These are phyloP conservation scores for Diaporthe citrichinensis DNA, from an alignment of 2,329 filamentous ascomycete species.

Conservation along the genomic window DNA sequence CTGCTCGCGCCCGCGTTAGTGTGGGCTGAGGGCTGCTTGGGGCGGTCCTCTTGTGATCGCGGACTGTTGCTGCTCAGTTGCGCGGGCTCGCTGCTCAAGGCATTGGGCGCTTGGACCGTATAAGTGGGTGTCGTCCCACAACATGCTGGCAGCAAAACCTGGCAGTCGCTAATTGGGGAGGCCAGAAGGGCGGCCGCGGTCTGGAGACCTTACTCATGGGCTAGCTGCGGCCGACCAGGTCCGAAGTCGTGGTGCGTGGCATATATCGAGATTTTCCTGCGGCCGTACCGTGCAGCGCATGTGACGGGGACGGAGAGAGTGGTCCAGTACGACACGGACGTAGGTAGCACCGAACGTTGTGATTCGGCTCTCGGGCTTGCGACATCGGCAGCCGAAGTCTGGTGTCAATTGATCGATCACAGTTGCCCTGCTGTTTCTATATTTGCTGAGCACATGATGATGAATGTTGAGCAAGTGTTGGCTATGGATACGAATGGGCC, in stretches of 20 bases:
- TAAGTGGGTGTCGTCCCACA: conserved; percentile 14
- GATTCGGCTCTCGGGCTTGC: conserved; percentile 14
- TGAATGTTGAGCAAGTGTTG: neutral
- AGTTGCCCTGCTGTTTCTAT: neutral
- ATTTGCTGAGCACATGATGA: neutral
- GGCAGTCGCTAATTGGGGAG: neutral
- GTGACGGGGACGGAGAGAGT: conserved; percentile 13
- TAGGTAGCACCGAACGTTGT: neutral
- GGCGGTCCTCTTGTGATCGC: neutral
- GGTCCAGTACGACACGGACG: neutral
- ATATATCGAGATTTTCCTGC: conserved; percentile 15
- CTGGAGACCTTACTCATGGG: neutral
- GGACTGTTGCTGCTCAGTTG: conserved; percentile 32
- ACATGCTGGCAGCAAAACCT: conserved; percentile 7
- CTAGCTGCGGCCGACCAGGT: neutral
- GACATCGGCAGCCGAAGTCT: conserved; percentile 11
- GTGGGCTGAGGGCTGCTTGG: neutral
- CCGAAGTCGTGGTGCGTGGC: neutral
- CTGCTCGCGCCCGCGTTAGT: neutral
- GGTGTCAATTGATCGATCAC: neutral
- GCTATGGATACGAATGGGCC: neutral
- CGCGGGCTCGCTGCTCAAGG: neutral
- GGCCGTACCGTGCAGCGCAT: conserved; percentile 1
- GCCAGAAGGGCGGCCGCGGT: neutral
- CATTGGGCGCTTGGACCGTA: neutral